Conservation (phyloP, 2,329 filamentous ascomycete species). For the Rhinocladiella similis region DNA sequence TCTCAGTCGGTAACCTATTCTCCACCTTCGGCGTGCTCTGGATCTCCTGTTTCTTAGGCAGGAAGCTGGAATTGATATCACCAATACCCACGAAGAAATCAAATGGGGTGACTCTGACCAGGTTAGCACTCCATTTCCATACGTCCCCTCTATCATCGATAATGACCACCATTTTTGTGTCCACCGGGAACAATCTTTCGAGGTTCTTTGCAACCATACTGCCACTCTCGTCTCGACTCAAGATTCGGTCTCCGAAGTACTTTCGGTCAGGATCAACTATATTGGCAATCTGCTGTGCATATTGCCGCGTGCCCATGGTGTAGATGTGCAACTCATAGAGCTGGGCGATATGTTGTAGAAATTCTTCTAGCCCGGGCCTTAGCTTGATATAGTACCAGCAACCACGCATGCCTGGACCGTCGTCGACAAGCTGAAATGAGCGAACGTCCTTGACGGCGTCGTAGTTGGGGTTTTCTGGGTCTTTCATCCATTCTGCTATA, state of each 20-base stretch:
- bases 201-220: conserved; percentile 89
- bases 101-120: conserved; percentile 93
- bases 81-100: conserved; percentile 98
- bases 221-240: conserved; percentile 95
- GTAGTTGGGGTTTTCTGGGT: conserved; percentile 86
- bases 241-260: conserved; percentile 89
- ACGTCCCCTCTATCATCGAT: conserved; percentile 97
- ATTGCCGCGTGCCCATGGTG: conserved; percentile 98
- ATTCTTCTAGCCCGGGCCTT: conserved; percentile 79
- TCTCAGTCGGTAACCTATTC: conserved; percentile 29
- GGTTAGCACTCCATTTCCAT: conserved; percentile 88
- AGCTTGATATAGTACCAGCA: conserved; percentile 99
- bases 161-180: conserved; percentile 98
- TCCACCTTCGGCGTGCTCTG: conserved; percentile 49
- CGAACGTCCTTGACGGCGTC: conserved; percentile 85
- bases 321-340: conserved; percentile 97
- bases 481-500: conserved; percentile 90
- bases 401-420: conserved; percentile 71
- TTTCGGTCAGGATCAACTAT: conserved; percentile 89
- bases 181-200: conserved; percentile 88
- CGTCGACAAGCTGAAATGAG: conserved; percentile 85
- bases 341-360: conserved; percentile 73
- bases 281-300: conserved; percentile 85
- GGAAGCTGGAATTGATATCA: conserved; percentile 96
- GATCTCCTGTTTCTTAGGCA: conserved; percentile 70